These are phyloP conservation scores for Keithomyces neogunnii DNA, from an alignment of 2,329 filamentous ascomycete species.

Conservation along the genomic window DNA sequence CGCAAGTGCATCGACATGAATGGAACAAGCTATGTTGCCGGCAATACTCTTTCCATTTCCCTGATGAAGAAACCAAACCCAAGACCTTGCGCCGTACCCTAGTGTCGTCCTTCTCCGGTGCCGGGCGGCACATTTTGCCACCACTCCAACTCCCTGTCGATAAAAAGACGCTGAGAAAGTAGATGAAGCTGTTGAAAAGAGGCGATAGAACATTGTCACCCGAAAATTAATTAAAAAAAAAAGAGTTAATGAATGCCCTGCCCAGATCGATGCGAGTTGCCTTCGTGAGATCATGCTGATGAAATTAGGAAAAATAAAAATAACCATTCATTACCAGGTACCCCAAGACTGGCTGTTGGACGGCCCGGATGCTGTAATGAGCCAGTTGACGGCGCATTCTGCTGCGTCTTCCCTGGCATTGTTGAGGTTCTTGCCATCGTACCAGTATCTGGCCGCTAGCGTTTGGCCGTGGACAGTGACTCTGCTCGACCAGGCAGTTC, in stretches of 20 bases:
- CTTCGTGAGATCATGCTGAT: neutral
- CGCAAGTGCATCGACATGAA: neutral
- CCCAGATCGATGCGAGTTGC: neutral
- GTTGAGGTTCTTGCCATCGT: conserved; percentile 79
- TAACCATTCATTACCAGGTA: conserved; percentile 10
- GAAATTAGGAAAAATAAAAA: neutral
- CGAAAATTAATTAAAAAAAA: neutral
- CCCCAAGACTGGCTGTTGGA: conserved; percentile 17
- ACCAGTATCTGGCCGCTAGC: conserved; percentile 77
- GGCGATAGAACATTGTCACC: neutral
- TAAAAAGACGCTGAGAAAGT: neutral
- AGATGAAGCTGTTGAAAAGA: neutral
- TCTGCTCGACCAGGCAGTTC: conserved; percentile 81
- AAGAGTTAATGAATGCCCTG: neutral
- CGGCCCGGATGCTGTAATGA: conserved; percentile 30
- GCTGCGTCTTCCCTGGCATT: conserved; percentile 90
- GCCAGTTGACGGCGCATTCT: conserved; percentile 61
- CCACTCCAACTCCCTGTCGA: neutral
- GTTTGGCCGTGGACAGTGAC: conserved; percentile 61
- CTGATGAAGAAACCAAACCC: neutral
- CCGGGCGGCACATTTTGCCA: neutral
- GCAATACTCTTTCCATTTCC: neutral
- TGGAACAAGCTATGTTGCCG: neutral
- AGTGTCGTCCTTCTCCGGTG: neutral
- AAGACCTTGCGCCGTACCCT: conserved; percentile 3